Conservation (phyloP, 805 yeast genomes). For the Cyberlindnera mycetangii region DNA sequence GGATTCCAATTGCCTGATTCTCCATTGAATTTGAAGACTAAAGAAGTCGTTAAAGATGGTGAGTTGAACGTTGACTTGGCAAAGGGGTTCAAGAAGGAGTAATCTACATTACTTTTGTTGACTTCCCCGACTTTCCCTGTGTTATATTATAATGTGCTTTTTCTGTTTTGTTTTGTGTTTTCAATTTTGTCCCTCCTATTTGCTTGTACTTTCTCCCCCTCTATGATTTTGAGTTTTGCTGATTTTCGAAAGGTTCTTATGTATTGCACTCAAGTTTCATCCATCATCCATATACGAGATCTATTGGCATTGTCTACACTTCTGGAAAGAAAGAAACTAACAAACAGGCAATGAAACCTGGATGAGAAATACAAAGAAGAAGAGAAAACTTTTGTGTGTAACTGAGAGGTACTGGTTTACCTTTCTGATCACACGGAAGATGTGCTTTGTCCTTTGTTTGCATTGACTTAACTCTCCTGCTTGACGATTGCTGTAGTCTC, state of each 20-base stretch:
- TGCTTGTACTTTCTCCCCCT: background rate
- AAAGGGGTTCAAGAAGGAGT: constrained; percentile 39
- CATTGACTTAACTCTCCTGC: too few relatives aligned
- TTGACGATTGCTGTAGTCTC: too few relatives aligned
- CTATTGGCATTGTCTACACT: too few relatives aligned
- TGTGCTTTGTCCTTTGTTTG: background rate
- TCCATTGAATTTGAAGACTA: constrained; percentile 21
- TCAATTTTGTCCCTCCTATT: background rate
- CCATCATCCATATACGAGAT: too few relatives aligned
- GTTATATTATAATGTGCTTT: background rate
- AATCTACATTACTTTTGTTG: background rate
- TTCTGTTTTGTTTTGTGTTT: background rate
- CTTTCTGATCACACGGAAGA: background rate
- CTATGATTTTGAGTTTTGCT: background rate
- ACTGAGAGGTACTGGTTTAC: constrained; percentile 1
- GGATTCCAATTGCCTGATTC: constrained; percentile 20
- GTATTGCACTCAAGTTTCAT: too few relatives aligned
- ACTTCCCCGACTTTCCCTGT: background rate
- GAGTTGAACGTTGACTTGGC: constrained; percentile 46
- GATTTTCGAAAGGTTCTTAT: too few relatives aligned
- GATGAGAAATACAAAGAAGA: background rate
- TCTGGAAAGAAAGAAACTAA: too few relatives aligned
- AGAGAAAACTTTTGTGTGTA: background rate
- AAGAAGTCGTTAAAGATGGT: constrained; percentile 33
- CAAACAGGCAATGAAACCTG: too few relatives aligned